Percentiles rank a stretch among this genome's conserved stretches.
phyloP scores from a whole-genome alignment of 768 basidiomycete species.

The Trametes cingulata region DNA sequence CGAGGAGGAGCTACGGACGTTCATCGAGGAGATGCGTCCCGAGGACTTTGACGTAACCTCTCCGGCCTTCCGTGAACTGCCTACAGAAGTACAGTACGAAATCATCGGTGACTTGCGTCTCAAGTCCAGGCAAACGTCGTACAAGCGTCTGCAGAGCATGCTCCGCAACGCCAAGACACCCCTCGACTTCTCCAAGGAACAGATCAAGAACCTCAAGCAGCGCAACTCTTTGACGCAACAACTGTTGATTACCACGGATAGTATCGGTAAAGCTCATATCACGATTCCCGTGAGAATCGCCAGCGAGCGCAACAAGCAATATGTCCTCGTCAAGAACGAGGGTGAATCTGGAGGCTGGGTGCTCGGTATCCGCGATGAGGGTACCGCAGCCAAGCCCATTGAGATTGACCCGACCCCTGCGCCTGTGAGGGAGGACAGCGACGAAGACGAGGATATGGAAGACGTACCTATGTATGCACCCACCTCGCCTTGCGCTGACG shows the following conservation, averaged over 20 bases:
- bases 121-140: constrained; percentile 92
- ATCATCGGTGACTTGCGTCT: constrained; percentile 94
- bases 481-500: too few species aligned
- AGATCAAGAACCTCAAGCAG: constrained; percentile 88
- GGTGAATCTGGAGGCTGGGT: constrained; percentile 91
- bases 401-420: constrained; percentile 67
- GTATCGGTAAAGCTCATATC: constrained; percentile 85
- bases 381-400: constrained; percentile 84
- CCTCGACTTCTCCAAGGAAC: constrained; percentile 94
- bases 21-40: constrained; percentile 95
- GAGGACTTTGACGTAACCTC: constrained; percentile 94
- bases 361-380: constrained; percentile 86
- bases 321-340: constrained; percentile 92
- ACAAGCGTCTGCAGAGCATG: constrained; percentile 91
- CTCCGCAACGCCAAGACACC: constrained; percentile 74
- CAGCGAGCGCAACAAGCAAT: constrained; percentile 92
- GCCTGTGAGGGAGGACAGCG: constrained; percentile 28
- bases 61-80: constrained; percentile 86
- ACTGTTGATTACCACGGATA: constrained; percentile 88
- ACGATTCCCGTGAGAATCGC: constrained; percentile 93
- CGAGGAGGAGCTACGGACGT: constrained; percentile 88
- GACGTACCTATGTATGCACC: constrained; percentile 67
- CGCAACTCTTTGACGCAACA: constrained; percentile 93
- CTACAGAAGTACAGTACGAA: constrained; percentile 97
- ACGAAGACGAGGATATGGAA: constrained; percentile 61